A percentile compares a stretch with the other conserved stretches of the same genome.
phyloP scores from a whole-genome alignment of 768 basidiomycete species.

The Tubosaeta brunneosetosa region DNA sequence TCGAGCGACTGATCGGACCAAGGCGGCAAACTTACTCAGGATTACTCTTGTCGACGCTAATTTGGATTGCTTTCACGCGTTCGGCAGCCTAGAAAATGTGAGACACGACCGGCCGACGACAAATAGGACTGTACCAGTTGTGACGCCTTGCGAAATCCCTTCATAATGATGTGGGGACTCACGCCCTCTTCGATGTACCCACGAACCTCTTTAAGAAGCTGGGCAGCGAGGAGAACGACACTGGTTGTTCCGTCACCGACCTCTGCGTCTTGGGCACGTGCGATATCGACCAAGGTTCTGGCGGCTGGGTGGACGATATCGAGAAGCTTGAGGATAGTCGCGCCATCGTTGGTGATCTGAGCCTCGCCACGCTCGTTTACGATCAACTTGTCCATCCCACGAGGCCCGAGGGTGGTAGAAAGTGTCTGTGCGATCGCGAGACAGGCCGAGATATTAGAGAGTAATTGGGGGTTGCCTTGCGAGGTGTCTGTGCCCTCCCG shows the following conservation, averaged over 20 bases:
- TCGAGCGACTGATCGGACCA: constrained; percentile 3
- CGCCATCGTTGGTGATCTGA: constrained; percentile 99
- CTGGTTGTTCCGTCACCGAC: constrained; percentile 98
- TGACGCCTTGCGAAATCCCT: constrained; percentile 85
- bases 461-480: constrained; percentile 86
- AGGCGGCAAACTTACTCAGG: constrained; percentile 62
- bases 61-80: constrained; percentile 84
- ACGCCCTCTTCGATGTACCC: constrained; percentile 95
- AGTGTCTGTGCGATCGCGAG: constrained; percentile 90
- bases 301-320: constrained; percentile 99
- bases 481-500: constrained; percentile 96
- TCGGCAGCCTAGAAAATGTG: constrained; percentile 61
- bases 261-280: constrained; percentile 96
- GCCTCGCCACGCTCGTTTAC: constrained; percentile 92
- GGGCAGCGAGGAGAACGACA: constrained; percentile 91
- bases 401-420: constrained; percentile 91
- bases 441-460: constrained; percentile 96
- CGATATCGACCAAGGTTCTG: constrained; percentile 96
- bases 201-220: constrained; percentile 89
- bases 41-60: constrained; percentile 84
- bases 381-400: constrained; percentile 99
- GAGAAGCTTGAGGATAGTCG: constrained; percentile 94
- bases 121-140: constrained; percentile 59
- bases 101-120: constrained; percentile 8
- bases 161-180: constrained; percentile 96